Evolutionary conservation across 2,329 filamentous ascomycete species (phyloP).

Genomic region (Rhexocercosporidium sp.): DNA sequence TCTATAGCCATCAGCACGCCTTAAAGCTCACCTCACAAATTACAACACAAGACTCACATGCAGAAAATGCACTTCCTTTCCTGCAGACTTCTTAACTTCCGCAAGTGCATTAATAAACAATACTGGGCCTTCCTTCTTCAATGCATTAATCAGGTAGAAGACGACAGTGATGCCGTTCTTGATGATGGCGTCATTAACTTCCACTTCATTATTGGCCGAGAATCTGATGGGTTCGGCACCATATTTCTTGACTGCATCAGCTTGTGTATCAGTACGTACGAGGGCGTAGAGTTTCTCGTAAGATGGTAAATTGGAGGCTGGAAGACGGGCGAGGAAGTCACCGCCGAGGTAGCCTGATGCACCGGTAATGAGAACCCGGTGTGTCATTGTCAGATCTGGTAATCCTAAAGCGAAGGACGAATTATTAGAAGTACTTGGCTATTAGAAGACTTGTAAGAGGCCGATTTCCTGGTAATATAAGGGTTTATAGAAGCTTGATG

Average conservation of each 20-base stretch:
- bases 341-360: background rate
- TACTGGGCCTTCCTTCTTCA: background rate
- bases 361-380: background rate
- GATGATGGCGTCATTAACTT: background rate
- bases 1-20: background rate
- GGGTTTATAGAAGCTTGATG: no score
- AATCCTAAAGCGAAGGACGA: no score
- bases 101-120: background rate
- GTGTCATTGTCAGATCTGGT: background rate
- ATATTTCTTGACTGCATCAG: background rate
- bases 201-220: background rate
- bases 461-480: no score
- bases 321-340: background rate
- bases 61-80: background rate
- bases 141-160: conserved; percentile 2
- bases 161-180: background rate
- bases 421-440: no score
- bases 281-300: background rate
- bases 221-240: background rate
- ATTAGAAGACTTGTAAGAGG: no score
- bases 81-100: background rate
- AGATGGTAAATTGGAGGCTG: background rate
- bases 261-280: background rate
- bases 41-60: background rate
- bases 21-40: background rate